phyloP scores from a whole-genome alignment of 352 stramenopile species.

The Phytophthora sp. region DNA sequence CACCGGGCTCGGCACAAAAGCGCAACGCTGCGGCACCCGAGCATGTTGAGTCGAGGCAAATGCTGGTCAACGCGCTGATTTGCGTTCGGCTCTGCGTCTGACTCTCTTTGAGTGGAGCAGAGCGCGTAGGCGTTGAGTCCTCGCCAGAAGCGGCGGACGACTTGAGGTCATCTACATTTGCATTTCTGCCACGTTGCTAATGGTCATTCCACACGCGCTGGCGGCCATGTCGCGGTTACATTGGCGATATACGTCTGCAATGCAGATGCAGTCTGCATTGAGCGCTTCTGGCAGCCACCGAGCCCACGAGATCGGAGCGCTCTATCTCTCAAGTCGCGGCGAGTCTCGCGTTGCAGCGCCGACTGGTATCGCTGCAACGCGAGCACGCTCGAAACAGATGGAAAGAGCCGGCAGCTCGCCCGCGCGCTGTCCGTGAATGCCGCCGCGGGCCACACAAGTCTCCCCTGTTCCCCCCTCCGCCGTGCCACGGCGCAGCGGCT shows the following conservation, averaged over 20 bases:
- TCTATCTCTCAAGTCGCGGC: conserved; percentile 13
- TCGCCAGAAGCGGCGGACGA: conserved; percentile 3
- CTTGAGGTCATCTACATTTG: conserved; percentile 20
- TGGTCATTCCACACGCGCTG: background rate
- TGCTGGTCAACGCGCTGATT: conserved; percentile 10
- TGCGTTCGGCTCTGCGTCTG: conserved; percentile 3
- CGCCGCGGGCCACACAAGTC: conserved; percentile 25
- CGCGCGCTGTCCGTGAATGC: conserved; percentile 18
- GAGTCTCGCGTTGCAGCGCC: background rate
- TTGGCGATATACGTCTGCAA: background rate
- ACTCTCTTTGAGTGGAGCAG: conserved; percentile 6
- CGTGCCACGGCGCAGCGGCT: conserved; percentile 14
- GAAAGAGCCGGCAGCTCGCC: conserved; percentile 29
- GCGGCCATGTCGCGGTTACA: background rate
- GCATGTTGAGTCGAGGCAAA: background rate
- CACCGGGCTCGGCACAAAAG: background rate
- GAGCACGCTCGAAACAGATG: conserved; percentile 13
- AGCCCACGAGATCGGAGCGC: background rate
- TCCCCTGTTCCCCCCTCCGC: conserved; percentile 14
- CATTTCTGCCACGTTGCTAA: conserved; percentile 21
- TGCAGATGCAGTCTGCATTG: background rate
- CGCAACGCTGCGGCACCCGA: background rate
- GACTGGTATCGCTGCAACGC: conserved; percentile 16
- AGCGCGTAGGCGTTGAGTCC: background rate
- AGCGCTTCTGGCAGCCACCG: background rate